Base-by-base conservation (phyloP, 768 basidiomycete genomes). In the Rhizopogon vinicolor region DNA sequence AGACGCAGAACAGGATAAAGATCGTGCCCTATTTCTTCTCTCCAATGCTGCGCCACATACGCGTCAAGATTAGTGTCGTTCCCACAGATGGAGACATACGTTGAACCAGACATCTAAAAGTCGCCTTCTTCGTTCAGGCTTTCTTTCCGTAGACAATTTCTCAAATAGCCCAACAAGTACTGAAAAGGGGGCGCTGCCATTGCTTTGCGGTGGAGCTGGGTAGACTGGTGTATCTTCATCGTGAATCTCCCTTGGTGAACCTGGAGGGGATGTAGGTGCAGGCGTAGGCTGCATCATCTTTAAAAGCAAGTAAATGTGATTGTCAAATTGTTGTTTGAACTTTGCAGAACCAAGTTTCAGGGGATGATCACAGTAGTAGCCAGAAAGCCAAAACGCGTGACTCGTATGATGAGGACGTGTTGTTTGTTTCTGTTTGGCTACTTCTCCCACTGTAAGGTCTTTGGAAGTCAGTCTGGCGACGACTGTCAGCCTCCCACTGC, bases 1-100 rank as follows among this genome's bases (percentile, higher is more conserved):
- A 99, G 78, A 33, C 94, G 85, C 46, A 98, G 75, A 31, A 94
- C 84, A 5, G 96, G 95, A 69, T 90, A 98, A 35, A 99, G 69
- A 66, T 98, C 91, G 62, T 83, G 75, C 0, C 97, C 97, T 43
- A 93, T 87, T 63, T 90, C 81, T 42, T 83, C 75, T 61, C 95
- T 80, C 93, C 94, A 98, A 64, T 88, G 85, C 87, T 92, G 61
- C 40, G 40, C 42, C 53, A 59, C 60, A 51, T 49, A 54, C 42
- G 61, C 42, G 63, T 63, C 45, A 58, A 60, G 43, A 44, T 50
- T 19, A 37, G 43, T 42, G 25, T 16, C 8, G 12, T 7, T 35
- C 3, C 9, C 28, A 44, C 31, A 16, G 55, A 59, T 28, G 10
- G 13, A 5, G 5, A 67, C 86, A 70, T 78, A 93, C 92, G 55